These are phyloP conservation scores for Boletellus ananas DNA, from an alignment of 768 basidiomycete species.

Conservation along the genomic window DNA sequence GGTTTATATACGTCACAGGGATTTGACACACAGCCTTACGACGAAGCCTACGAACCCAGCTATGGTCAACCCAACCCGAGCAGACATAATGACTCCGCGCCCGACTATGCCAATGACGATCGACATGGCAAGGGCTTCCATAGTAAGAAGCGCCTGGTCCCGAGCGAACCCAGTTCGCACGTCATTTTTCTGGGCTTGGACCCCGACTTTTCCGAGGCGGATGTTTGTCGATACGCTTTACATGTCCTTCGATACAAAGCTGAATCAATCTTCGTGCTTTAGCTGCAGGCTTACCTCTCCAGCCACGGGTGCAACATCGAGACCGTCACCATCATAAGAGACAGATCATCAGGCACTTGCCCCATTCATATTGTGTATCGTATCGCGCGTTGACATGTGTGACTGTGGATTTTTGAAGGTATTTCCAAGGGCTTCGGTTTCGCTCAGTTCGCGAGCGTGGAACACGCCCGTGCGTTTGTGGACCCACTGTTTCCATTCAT, in stretches of 20 bases:
- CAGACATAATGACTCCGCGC: constrained; percentile 32
- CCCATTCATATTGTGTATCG: constrained; percentile 66
- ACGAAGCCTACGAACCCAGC: constrained; percentile 41
- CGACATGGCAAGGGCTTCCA: constrained; percentile 39
- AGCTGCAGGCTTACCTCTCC: constrained; percentile 79
- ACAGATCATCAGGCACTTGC: constrained; percentile 94
- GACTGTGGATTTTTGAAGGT: constrained; percentile 73
- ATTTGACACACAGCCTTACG: constrained; percentile 50
- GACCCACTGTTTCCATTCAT: constrained; percentile 89
- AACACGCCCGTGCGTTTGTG: constrained; percentile 88
- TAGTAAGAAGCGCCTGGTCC: constrained; percentile 71
- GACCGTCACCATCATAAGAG: constrained; percentile 93
- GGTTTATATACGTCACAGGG: constrained; percentile 36
- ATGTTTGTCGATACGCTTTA: constrained; percentile 59
- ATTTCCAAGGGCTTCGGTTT: constrained; percentile 95
- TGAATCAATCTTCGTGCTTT: constrained; percentile 35
- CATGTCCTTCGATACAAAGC: constrained; percentile 35
- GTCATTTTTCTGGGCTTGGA: constrained; percentile 95
- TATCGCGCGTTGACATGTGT: constrained; percentile 71
- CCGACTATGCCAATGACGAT: constrained; percentile 53
- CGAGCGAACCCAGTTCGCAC: constrained; percentile 86
- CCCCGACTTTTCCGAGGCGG: constrained; percentile 87
- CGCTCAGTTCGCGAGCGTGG: constrained; percentile 83
- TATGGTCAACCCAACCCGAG: constrained; percentile 29
- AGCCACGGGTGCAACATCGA: constrained; percentile 72